Evolutionary conservation across 78 protist species (phyloP), one percentile per base, ranked within the genome.

Genomic region (Planoprotostelium fungivorum): DNA sequence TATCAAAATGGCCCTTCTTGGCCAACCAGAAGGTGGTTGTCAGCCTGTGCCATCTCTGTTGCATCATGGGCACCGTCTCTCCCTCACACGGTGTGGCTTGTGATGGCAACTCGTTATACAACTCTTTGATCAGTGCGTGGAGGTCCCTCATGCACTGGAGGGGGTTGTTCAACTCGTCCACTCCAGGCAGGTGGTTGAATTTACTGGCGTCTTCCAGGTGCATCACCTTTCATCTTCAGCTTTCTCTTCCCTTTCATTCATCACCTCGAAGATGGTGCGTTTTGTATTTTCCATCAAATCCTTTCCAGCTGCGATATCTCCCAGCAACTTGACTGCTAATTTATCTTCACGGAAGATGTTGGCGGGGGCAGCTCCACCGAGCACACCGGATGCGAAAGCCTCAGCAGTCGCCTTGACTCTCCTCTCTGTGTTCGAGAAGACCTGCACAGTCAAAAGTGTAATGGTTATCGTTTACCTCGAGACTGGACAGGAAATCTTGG

Each of bases 61-160:
- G 29, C 88, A 86, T 86, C 88, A 86, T 28, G 39, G 35, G 51
- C 29, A 86, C 34, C 9, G 88, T 86, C 23, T 86, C 88, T 1
- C 28, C 34, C 38, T 85, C 86, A 35, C 86, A 85, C 1, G 36
- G 86, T 1, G 86, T 85, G 86, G 34, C 38, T 85, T 34, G 86
- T 23, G 86, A 51, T 16, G 73, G 73, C 16, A 51, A 51, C 73
- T 51, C 73, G 73, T 51, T 51, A 16, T 51, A 51, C 31, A 51
- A 16, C 73, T 51, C 73, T 16, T 51, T 51, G 73, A 51, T 51
- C 31, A 51, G 73, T 5, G 73, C 5, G 73, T 51, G 73, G 73
- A 51, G 5, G 31, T 51, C 73, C 73, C 16, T 51, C 73, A 51
- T 51, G 73, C 31, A 25, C 73, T 51, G 73, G 73, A 51, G 73